Base-by-base conservation (phyloP, 352 stramenopile genomes). In the Elongisporangium prolatum region DNA sequence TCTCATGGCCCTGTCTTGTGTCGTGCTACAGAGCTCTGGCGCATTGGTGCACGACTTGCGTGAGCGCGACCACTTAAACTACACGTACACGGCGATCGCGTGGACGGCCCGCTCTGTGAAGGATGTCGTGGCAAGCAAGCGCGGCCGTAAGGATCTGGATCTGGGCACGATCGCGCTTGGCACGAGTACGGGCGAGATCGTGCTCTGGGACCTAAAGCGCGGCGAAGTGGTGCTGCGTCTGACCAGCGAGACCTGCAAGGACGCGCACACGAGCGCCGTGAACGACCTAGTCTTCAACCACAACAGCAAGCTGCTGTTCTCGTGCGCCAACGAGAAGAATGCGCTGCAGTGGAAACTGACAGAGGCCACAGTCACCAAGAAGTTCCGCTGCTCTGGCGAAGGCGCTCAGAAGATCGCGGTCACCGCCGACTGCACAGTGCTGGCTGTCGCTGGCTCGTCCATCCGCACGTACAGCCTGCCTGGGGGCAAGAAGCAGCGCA, bases 21-120 rank as follows among this genome's bases (percentile, higher is more conserved):
- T 53, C 1, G 21, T 20, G 40, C 14, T 51, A 28, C 22, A 86
- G 76, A 72, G 63, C 49, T 82, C 77, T 3, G 80, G 83, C 25
- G 61, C 74, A 25, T 59, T 95, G 57, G 72, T 85, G 53, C 77
- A 86, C 64, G 86, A 95, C 56, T 69, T 93, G 16, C 87, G 87
- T 61, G 83, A 95, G 70, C 79, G 82, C 50, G 83, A 95, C 62
- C 83, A 95, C 67, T 70, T 93, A 40, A 90, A 68, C 62, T 92
- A 92, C 77, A 86, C 80, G 48, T 93, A 90, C 71, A 95, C 83
- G 48, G 74, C 73, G 59, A 64, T 88, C 24, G 75, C 83, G 16
- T 95, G 85, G 85, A 78, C 79, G 21, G 72, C 80, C 25, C 63
- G 54, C 22, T 71, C 71, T 28, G 57, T 73, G 28, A 73, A 75